phyloP scores from a whole-genome alignment of 1,284 basidiomycete species.

The Ustilago loliicola region DNA sequence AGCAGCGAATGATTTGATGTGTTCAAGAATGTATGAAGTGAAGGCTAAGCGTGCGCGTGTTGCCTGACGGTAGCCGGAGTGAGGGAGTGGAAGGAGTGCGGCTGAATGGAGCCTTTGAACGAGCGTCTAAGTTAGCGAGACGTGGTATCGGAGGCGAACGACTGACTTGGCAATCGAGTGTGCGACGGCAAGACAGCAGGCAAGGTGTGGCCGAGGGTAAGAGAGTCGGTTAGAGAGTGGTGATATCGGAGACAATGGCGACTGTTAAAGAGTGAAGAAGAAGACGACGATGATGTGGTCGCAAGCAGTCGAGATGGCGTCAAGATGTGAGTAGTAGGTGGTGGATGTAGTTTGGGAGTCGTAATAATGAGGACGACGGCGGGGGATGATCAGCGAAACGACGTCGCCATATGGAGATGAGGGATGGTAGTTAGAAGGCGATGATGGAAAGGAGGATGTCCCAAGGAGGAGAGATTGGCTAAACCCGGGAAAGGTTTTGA shows the following conservation, averaged over 20 bases:
- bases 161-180: slow-evolving; percentile 11
- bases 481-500: not conserved
- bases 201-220: not conserved
- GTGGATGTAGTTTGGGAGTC: not conserved
- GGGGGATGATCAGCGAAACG: slow-evolving; percentile 25
- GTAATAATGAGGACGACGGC: slow-evolving; percentile 26
- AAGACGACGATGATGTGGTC: not conserved
- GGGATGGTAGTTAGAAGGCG: not conserved
- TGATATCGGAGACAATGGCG: not conserved
- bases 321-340: not conserved
- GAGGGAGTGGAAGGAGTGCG: slow-evolving; percentile 1
- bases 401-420: slow-evolving; percentile 21
- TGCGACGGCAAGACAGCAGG: slow-evolving; percentile 8
- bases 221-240: not conserved
- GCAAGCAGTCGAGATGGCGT: not conserved
- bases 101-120: slow-evolving; percentile 47
- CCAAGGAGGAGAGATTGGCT: not conserved
- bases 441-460: not conserved
- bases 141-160: not conserved
- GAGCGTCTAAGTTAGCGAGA: not conserved
- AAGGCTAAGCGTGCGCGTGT: not conserved
- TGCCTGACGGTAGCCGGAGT: not conserved
- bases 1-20: no score
- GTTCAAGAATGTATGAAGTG: not conserved
- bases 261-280: no score